These are phyloP conservation scores for Plectosphaerella sp. DNA, from an alignment of 2,329 filamentous ascomycete genomes.

Conservation along the genomic window DNA sequence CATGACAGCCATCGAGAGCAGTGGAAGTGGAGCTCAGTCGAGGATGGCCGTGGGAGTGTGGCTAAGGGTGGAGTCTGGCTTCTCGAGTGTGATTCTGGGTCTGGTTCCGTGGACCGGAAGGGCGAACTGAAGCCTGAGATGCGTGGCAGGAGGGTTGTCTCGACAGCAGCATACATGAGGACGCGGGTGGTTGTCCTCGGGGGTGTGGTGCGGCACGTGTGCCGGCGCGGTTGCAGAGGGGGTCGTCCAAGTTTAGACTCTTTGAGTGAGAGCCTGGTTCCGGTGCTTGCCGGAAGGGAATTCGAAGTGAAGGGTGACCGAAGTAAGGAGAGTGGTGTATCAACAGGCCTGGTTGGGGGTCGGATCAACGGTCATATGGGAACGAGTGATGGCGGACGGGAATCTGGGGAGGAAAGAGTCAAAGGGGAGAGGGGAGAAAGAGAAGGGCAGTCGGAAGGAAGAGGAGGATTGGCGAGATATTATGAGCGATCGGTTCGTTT, in stretches of 20 bases:
- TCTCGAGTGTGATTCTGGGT: neutral
- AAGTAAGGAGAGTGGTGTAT: no score
- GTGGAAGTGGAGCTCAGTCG: slow-evolving; percentile 5
- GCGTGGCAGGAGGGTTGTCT: neutral
- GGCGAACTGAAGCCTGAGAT: neutral
- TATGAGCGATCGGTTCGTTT: neutral
- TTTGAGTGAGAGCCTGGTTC: no score
- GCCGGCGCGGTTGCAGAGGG: neutral
- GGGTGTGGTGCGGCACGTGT: neutral
- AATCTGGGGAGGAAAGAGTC: no score
- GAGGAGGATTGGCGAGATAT: neutral
- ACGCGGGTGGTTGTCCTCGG: neutral
- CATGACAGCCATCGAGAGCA: slow-evolving; percentile 24
- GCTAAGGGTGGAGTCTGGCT: neutral
- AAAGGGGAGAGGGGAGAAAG: neutral
- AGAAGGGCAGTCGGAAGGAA: neutral
- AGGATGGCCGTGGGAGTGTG: neutral
- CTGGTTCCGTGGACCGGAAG: neutral
- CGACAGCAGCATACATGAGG: neutral
- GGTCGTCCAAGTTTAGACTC: neutral
- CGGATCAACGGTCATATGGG: no score
- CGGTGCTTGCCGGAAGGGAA: no score
- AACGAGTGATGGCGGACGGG: no score
- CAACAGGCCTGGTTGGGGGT: no score
- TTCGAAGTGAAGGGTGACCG: no score